Evolutionary conservation across 2,329 filamentous ascomycete species (phyloP).

Genomic region (Curvularia eragrostidis): DNA sequence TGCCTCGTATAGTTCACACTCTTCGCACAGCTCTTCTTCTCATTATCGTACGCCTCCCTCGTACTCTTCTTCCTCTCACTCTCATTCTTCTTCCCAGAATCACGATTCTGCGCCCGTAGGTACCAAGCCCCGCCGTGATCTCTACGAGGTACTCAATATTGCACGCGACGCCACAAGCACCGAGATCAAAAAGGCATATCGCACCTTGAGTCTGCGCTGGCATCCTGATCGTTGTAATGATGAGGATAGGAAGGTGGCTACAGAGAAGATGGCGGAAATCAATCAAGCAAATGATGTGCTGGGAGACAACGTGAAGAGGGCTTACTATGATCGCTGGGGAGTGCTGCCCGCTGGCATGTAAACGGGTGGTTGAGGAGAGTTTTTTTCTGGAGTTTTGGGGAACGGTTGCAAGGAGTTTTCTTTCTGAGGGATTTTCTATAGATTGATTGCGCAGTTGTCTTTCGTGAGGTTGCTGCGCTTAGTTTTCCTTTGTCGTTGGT

Average conservation of each 20-base stretch:
- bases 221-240: conserved; percentile 72
- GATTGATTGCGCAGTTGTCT: not conserved
- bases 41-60: not conserved
- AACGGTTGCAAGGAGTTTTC: not conserved
- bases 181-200: conserved; percentile 97
- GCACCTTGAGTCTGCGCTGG: conserved; percentile 90
- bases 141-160: conserved; percentile 84
- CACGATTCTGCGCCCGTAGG: not conserved
- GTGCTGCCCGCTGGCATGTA: not conserved
- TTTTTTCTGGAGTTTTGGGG: not conserved
- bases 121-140: conserved; percentile 57
- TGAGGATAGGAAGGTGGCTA: conserved; percentile 21
- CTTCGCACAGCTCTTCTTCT: not conserved
- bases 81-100: not conserved
- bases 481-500: not conserved
- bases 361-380: not conserved
- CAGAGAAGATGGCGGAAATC: conserved; percentile 32
- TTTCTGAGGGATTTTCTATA: not conserved
- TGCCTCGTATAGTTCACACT: not conserved
- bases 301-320: conserved; percentile 17
- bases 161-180: conserved; percentile 73
- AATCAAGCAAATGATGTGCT: conserved; percentile 31
- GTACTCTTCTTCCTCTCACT: not conserved
- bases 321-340: conserved; percentile 29
- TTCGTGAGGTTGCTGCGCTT: not conserved